Evolutionary conservation across 1,284 basidiomycete species (phyloP).

Genomic region (Cryptococcus hybrid): DNA sequence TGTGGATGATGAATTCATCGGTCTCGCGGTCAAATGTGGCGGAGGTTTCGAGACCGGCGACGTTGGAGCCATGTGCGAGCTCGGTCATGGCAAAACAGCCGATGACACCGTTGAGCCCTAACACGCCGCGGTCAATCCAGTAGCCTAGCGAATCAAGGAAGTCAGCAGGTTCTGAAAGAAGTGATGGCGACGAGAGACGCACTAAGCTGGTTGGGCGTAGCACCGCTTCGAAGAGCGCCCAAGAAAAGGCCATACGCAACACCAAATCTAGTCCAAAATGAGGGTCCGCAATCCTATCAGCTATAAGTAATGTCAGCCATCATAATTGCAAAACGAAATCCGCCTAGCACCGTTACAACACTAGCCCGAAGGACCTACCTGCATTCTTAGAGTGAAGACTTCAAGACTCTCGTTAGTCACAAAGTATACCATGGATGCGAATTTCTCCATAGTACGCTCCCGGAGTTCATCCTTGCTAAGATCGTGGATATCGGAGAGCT

Average conservation of each 20-base stretch:
- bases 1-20: conserved; percentile 60
- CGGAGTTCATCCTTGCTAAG: conserved; percentile 57
- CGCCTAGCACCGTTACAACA: background rate
- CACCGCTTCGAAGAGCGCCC: conserved; percentile 49
- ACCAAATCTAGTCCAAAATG: conserved; percentile 58
- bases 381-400: conserved; percentile 56
- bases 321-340: background rate
- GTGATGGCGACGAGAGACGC: conserved; percentile 10
- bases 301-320: conserved; percentile 10
- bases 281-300: conserved; percentile 53
- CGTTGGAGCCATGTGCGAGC: conserved; percentile 55
- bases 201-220: conserved; percentile 49
- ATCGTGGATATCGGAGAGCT: conserved; percentile 57
- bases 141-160: conserved; percentile 42
- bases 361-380: conserved; percentile 40
- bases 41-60: conserved; percentile 59
- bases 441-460: conserved; percentile 54
- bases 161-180: background rate
- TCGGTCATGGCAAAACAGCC: conserved; percentile 60
- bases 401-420: conserved; percentile 54
- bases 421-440: conserved; percentile 52
- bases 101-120: conserved; percentile 56
- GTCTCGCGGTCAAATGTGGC: conserved; percentile 56
- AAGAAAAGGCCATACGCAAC: conserved; percentile 59
- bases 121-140: conserved; percentile 58